These are phyloP conservation scores for Ephemerocybe angulata DNA, from an alignment of 768 basidiomycete species.

Conservation along the genomic window DNA sequence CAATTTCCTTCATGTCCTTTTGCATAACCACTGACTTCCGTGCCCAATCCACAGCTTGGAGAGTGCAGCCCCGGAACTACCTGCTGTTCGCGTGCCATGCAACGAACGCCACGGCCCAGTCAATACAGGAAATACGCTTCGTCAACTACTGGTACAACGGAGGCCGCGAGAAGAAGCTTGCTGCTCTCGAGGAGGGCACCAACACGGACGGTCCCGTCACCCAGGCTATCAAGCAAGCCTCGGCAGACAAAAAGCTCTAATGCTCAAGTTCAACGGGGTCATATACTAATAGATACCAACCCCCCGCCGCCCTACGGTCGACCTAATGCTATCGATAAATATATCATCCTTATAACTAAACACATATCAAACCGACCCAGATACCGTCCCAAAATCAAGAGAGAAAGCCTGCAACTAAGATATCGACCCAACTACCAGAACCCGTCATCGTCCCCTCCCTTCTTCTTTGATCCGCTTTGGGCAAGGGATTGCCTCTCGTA, in stretches of 20 bases:
- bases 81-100: conserved; percentile 91
- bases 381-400: not conserved
- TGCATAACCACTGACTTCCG: conserved; percentile 5
- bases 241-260: conserved; percentile 37
- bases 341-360: too few relatives aligned
- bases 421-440: conserved; percentile 57
- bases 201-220: conserved; percentile 39
- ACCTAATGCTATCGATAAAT: too few relatives aligned
- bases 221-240: conserved; percentile 46
- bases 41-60: conserved; percentile 64
- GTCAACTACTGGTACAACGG: conserved; percentile 89
- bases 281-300: conserved; percentile 10
- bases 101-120: conserved; percentile 87
- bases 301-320: too few relatives aligned
- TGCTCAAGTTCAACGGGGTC: conserved; percentile 18
- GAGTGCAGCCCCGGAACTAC: conserved; percentile 94
- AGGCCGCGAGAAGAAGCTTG: conserved; percentile 72
- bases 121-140: conserved; percentile 80
- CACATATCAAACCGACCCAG: too few relatives aligned
- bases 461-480: conserved; percentile 66
- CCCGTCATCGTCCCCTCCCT: conserved; percentile 70
- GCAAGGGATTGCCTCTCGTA: conserved; percentile 86
- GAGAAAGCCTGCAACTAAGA: not conserved
- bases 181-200: conserved; percentile 20
- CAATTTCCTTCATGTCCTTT: conserved; percentile 2